These are phyloP conservation scores for Phaeosphaeriaceae sp. DNA, from an alignment of 2,329 filamentous ascomycete genomes.

Conservation along the genomic window DNA sequence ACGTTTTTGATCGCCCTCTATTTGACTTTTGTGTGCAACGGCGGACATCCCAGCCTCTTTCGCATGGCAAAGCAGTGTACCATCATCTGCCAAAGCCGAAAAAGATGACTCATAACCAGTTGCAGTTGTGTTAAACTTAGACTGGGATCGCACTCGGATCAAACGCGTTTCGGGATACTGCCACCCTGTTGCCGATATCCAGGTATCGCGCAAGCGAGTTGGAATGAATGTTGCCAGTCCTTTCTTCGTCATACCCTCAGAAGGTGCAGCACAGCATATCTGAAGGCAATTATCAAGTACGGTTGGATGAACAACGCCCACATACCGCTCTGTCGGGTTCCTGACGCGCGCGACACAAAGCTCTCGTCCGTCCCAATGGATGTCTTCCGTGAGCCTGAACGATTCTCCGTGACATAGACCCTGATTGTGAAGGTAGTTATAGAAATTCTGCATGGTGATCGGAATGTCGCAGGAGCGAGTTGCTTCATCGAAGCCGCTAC, in stretches of 20 bases:
- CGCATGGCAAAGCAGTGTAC: not conserved
- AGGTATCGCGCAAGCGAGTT: slow-evolving; percentile 2
- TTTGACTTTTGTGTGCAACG: not conserved
- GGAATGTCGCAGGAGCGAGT: not conserved
- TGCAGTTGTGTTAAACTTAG: not conserved
- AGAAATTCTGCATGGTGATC: not conserved
- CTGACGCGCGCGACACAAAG: not conserved
- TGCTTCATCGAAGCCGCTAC: not conserved
- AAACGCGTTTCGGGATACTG: not conserved
- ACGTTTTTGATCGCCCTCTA: not conserved
- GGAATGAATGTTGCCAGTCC: slow-evolving; percentile 6
- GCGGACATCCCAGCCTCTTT: not conserved
- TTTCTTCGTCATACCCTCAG: not conserved
- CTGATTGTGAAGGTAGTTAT: not conserved
- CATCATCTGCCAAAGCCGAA: not conserved
- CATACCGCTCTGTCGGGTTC: not conserved
- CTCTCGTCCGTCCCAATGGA: slow-evolving; percentile 6
- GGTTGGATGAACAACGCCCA: slow-evolving; percentile 10
- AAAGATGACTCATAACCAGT: not conserved
- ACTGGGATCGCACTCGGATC: not conserved
- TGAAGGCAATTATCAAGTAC: slow-evolving; percentile 9
- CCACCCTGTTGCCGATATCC: slow-evolving; percentile 6
- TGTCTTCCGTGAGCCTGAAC: slow-evolving; percentile 3
- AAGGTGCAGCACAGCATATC: slow-evolving; percentile 4
- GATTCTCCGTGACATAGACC: not conserved